Evolutionary conservation across 1,284 basidiomycete species (phyloP), one percentile per base, ranked within the genome.

Genomic region (Prillingera fragicola): DNA sequence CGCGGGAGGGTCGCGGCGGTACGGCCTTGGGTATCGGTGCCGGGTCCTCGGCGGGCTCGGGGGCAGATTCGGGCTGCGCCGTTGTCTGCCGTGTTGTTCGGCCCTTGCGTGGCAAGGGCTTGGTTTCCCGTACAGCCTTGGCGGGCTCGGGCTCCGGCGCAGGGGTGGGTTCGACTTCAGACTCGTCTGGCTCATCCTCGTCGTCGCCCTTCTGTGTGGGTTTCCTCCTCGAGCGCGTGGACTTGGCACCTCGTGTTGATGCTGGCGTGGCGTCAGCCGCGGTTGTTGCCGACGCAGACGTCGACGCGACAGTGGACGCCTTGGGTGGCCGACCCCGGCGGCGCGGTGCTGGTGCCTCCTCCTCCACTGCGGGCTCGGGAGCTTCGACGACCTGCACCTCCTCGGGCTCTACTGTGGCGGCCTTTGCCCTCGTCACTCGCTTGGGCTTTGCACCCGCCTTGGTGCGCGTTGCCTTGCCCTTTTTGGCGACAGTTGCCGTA

Each of bases 401-500:
- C 29, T 27, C 15, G 23, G 5, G 29, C 15, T 31, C 19, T 3
- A 12, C 21, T 4, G 28, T 22, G 14, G 43, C 5, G 4, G 32
- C 32, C 37, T 36, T 33, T 3, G 38, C 36, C 13, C 27, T 33
- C 6, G 41, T 24, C 0, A 35, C 29, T 13, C 27, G 22, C 27
- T 32, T 40, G n/a, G 37, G 33, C 10, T 15, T 19, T 17, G 21
- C n/a, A 13, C 13, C 8, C 6, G 26, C 21, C 34, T 17, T 27
- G 14, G 32, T 31, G 9, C 18, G 4, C 37, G 26, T 43, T 13
- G 13, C 14, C 8, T 32, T 38, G 8, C 27, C 43, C 15, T 32
- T 4, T 38, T 23, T 44, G 17, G n/a, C 35, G 6, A 59, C 38
- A 8, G 38, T 45, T 1, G 62, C 61, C 1, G 50, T 56, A 54